phyloP scores from a whole-genome alignment of 2,329 filamentous ascomycete genomes.

The Fusarium cyanostomum region DNA sequence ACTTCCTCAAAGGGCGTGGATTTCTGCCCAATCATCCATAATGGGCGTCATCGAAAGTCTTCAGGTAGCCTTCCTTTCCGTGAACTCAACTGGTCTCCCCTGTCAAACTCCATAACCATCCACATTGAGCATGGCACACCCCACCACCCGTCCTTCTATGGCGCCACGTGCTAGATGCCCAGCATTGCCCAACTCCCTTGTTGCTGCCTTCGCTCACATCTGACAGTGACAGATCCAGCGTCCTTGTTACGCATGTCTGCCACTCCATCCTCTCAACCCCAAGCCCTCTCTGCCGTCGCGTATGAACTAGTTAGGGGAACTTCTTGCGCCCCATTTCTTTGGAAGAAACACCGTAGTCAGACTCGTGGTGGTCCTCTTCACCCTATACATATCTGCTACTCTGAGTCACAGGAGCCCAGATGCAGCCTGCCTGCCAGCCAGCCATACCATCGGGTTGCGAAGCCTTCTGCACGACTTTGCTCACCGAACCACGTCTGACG shows the following conservation, averaged over 20 bases:
- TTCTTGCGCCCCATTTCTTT: slow-evolving; percentile 13
- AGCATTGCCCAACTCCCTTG: slow-evolving; percentile 36
- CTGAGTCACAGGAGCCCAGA: slow-evolving; percentile 24
- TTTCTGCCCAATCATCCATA: slow-evolving; percentile 24
- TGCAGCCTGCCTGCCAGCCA: slow-evolving; percentile 7
- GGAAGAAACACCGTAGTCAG: slow-evolving; percentile 14
- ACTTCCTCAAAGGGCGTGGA: slow-evolving; percentile 6
- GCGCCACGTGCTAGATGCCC: slow-evolving; percentile 42
- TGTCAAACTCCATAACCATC: slow-evolving; percentile 33
- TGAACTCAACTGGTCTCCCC: slow-evolving; percentile 11
- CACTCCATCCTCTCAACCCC: slow-evolving; percentile 11
- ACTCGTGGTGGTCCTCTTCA: slow-evolving; percentile 13
- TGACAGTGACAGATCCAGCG: slow-evolving; percentile 8
- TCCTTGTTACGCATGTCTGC: slow-evolving; percentile 18
- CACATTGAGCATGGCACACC: slow-evolving; percentile 27
- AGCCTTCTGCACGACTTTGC: slow-evolving; percentile 11
- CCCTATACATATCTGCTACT: slow-evolving; percentile 18
- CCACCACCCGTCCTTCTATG: slow-evolving; percentile 41
- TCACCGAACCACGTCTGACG: slow-evolving; percentile 56
- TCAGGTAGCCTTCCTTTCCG: slow-evolving; percentile 6
- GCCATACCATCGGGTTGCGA: slow-evolving; percentile 19
- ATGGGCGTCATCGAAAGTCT: slow-evolving; percentile 3
- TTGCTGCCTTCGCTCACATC: slow-evolving; percentile 22
- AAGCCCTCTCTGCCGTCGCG: slow-evolving; percentile 1
- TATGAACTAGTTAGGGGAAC: slow-evolving; percentile 28